Percentiles rank a stretch among this genome's conserved stretches.
phyloP scores from a whole-genome alignment of 2,329 filamentous ascomycete species.

The Myriangium duriaei region DNA sequence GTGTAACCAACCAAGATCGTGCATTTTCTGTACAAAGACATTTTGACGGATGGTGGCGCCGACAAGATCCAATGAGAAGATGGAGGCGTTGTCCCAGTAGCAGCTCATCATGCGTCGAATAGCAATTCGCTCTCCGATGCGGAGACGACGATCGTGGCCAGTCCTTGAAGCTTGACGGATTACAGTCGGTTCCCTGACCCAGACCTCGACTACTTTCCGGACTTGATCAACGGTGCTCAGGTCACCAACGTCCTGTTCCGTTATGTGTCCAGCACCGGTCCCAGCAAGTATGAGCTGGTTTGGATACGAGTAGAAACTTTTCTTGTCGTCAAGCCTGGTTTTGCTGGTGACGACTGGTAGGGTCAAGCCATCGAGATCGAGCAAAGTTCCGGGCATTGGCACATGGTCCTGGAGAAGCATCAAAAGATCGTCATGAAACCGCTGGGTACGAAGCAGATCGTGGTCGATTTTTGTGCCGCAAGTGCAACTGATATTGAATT shows the following conservation, averaged over 20 bases:
- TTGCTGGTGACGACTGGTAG: slow-evolving; percentile 25
- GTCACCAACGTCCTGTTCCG: slow-evolving; percentile 17
- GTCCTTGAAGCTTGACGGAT: slow-evolving; percentile 19
- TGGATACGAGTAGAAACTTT: too few species aligned
- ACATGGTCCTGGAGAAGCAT: slow-evolving; percentile 33
- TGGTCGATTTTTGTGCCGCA: slow-evolving; percentile 44
- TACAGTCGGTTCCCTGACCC: slow-evolving; percentile 27
- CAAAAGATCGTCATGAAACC: slow-evolving; percentile 47
- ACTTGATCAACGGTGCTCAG: slow-evolving; percentile 37
- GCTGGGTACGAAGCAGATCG: slow-evolving; percentile 47
- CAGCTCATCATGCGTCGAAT: slow-evolving; percentile 56
- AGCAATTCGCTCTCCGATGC: slow-evolving; percentile 25
- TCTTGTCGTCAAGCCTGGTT: slow-evolving; percentile 14
- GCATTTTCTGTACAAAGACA: slow-evolving; percentile 61
- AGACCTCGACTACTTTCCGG: slow-evolving; percentile 37
- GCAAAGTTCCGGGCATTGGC: slow-evolving; percentile 57
- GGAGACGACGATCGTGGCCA: slow-evolving; percentile 2
- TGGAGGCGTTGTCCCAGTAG: slow-evolving; percentile 56
- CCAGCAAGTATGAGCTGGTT: slow-evolving; percentile 30
- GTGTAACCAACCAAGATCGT: slow-evolving; percentile 64
- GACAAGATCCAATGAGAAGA: slow-evolving; percentile 52
- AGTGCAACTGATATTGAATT: slow-evolving; percentile 40
- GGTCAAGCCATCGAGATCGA: slow-evolving; percentile 42
- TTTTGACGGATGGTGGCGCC: slow-evolving; percentile 55
- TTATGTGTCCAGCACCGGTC: slow-evolving; percentile 29